These are phyloP conservation scores for Dendrobium officinale DNA, from an alignment of 106 monocot genomes.

Conservation along the genomic window DNA sequence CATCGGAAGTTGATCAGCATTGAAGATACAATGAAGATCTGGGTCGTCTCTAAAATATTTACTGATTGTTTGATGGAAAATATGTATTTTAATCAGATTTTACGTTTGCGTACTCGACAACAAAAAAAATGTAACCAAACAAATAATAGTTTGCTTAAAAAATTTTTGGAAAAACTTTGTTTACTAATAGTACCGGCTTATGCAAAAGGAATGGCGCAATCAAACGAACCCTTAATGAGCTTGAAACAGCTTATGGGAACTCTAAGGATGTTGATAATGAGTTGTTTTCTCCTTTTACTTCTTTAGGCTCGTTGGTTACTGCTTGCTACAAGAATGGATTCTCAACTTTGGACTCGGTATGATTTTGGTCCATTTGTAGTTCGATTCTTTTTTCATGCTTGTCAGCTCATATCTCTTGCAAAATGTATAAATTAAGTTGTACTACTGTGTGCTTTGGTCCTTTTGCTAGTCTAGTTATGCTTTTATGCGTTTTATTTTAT, in stretches of 20 bases:
- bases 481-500: not conserved
- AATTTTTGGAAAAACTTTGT: too few species aligned
- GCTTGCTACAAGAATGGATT: conserved; percentile 90
- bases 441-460: not conserved
- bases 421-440: not conserved
- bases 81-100: too few species aligned
- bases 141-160: too few species aligned
- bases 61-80: too few species aligned
- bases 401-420: not conserved
- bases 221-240: conserved; percentile 26
- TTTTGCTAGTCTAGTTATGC: not conserved
- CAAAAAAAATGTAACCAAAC: too few species aligned
- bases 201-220: too few species aligned
- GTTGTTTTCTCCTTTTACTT: conserved; percentile 89
- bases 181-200: too few species aligned
- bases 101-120: too few species aligned
- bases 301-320: conserved; percentile 73
- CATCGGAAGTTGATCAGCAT: too few species aligned
- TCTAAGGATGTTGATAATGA: conserved; percentile 48
- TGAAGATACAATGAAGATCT: too few species aligned
- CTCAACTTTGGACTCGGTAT: conserved; percentile 84
- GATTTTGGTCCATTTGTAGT: not conserved
- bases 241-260: conserved; percentile 65
- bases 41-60: too few species aligned
- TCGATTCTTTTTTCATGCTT: not conserved